Conservation (phyloP, 768 basidiomycete species). For the Boletellus ananiceps region DNA sequence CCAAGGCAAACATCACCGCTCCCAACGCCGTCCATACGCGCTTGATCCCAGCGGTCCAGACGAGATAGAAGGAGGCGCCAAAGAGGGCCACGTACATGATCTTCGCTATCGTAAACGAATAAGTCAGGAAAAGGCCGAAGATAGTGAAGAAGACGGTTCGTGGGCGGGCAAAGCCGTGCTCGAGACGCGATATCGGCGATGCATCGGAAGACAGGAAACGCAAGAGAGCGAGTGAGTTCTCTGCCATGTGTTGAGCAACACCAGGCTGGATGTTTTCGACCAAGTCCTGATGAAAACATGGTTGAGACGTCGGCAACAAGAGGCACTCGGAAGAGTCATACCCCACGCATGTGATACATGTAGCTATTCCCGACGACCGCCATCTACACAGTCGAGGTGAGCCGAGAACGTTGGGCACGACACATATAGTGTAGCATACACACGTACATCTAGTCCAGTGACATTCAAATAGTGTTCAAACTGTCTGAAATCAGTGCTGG, state of each 20-base stretch:
- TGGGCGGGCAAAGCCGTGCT: conserved; percentile 45
- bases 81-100: conserved; percentile 55
- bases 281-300: conserved; percentile 43
- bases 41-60: conserved; percentile 30
- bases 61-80: conserved; percentile 41
- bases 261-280: conserved; percentile 83
- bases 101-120: conserved; percentile 69
- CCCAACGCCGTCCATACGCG: conserved; percentile 37
- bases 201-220: conserved; percentile 63
- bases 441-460: conserved; percentile 80
- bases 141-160: conserved; percentile 76
- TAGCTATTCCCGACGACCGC: conserved; percentile 91
- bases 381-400: conserved; percentile 49
- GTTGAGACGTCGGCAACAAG: neutral
- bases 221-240: conserved; percentile 79
- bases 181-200: conserved; percentile 67
- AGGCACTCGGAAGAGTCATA: conserved; percentile 22
- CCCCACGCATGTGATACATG: conserved; percentile 90
- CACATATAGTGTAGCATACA: neutral
- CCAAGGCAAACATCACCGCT: conserved; percentile 47
- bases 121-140: conserved; percentile 64
- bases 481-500: conserved; percentile 91
- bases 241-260: conserved; percentile 86
- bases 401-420: neutral
- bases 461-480: conserved; percentile 88